Conservation (phyloP, 2,329 filamentous ascomycete species). For the Xylariaceae sp. region DNA sequence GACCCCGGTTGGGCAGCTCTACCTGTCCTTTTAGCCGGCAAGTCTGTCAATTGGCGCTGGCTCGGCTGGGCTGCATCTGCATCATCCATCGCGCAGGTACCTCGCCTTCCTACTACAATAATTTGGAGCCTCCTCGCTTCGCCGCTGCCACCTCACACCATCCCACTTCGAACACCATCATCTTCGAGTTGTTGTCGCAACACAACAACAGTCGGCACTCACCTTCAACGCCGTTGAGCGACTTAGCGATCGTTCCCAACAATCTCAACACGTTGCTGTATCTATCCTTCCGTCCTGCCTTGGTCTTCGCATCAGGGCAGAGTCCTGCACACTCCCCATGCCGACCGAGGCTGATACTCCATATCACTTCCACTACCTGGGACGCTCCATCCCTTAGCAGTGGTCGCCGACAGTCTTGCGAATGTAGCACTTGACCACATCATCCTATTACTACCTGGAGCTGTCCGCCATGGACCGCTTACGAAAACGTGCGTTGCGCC, state of each 20-base stretch:
- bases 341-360: conserved; percentile 40
- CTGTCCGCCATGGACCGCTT: conserved; percentile 58
- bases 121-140: too few species aligned
- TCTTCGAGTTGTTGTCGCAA: too few species aligned
- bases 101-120: too few species aligned
- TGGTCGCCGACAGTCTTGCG: conserved; percentile 32
- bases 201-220: background rate
- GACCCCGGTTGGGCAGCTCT: too few species aligned
- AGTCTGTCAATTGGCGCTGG: too few species aligned
- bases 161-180: too few species aligned
- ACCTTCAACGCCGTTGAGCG: background rate
- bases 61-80: too few species aligned
- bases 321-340: conserved; percentile 33
- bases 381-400: conserved; percentile 43
- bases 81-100: too few species aligned
- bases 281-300: conserved; percentile 10
- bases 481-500: conserved; percentile 53
- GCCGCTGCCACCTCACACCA: too few species aligned
- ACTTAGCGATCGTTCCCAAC: background rate
- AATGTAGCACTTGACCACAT: conserved; percentile 42
- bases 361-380: conserved; percentile 39
- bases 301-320: conserved; percentile 24
- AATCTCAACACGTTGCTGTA: background rate
- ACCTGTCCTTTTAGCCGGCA: too few species aligned
- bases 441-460: conserved; percentile 28